A percentile compares a stretch with the other conserved stretches of the same genome.
phyloP scores from a whole-genome alignment of 2,329 filamentous ascomycete genomes.

The Colletotrichum sidae region DNA sequence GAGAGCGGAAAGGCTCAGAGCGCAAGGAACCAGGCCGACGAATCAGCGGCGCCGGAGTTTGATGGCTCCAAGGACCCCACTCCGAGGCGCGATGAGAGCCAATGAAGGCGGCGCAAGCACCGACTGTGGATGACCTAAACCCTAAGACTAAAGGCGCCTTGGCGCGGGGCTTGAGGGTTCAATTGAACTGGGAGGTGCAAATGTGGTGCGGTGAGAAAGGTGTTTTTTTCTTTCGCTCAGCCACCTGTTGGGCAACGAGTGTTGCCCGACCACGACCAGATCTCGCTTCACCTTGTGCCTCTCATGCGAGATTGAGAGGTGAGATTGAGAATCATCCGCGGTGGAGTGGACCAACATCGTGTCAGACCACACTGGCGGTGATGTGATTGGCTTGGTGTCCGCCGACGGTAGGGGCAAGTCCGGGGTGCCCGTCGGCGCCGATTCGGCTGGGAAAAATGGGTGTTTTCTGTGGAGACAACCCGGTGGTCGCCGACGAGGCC shows the following conservation, averaged over 20 bases:
- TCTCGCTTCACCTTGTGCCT: slow-evolving; percentile 1
- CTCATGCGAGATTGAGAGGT: slow-evolving; percentile 18
- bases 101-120: too few relatives aligned
- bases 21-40: too few relatives aligned
- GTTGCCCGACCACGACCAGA: neutral
- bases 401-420: neutral
- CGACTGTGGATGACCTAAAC: too few relatives aligned
- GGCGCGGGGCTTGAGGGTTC: too few relatives aligned
- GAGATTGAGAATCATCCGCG: slow-evolving; percentile 13
- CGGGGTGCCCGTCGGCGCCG: slow-evolving; percentile 17
- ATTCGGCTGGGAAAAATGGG: slow-evolving; percentile 9
- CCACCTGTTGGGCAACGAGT: slow-evolving; percentile 5
- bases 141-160: too few relatives aligned
- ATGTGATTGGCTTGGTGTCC: neutral
- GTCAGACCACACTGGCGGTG: slow-evolving; percentile 1
- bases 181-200: too few relatives aligned
- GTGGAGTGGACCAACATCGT: slow-evolving; percentile 1
- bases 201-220: too few relatives aligned
- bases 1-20: slow-evolving; percentile 2
- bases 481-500: slow-evolving; percentile 5
- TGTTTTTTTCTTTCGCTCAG: neutral
- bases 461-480: neutral
- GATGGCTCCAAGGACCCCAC: neutral
- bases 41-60: too few relatives aligned
- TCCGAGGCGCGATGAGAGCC: too few relatives aligned